Conservation (phyloP, 805 yeast species). For the Starmerella vitae region DNA sequence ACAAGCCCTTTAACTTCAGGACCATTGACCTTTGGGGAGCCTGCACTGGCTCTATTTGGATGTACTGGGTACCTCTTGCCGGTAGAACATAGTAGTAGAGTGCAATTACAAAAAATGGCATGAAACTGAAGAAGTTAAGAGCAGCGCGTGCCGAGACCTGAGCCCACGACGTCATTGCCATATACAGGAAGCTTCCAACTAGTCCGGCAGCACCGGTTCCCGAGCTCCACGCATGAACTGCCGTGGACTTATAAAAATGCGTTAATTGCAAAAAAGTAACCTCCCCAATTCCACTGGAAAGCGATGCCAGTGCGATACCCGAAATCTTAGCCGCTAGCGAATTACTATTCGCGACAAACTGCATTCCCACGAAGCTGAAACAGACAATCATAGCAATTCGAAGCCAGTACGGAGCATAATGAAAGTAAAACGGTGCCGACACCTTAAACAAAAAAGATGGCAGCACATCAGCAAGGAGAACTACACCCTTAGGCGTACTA, state of each 20-base stretch:
- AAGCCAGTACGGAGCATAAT: slow-evolving; percentile 42
- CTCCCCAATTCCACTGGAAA: slow-evolving; percentile 84
- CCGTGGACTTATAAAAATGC: slow-evolving; percentile 48
- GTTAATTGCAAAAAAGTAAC: slow-evolving; percentile 77
- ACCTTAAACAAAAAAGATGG: slow-evolving; percentile 68
- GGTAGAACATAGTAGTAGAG: slow-evolving; percentile 27
- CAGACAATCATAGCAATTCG: slow-evolving; percentile 44
- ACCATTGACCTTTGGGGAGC: slow-evolving; percentile 15
- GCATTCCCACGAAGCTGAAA: slow-evolving; percentile 63
- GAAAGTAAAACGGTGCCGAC: slow-evolving; percentile 67
- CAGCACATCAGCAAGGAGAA: slow-evolving; percentile 69
- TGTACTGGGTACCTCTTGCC: slow-evolving; percentile 8
- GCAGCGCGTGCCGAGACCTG: slow-evolving; percentile 41
- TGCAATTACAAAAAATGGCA: slow-evolving; percentile 26
- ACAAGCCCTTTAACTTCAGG: slow-evolving; percentile 22
- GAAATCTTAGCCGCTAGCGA: slow-evolving; percentile 34
- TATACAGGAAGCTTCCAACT: slow-evolving; percentile 54
- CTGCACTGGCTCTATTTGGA: not conserved
- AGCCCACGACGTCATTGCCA: slow-evolving; percentile 59
- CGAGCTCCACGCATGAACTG: slow-evolving; percentile 76
- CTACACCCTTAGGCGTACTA: slow-evolving; percentile 68
- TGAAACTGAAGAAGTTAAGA: slow-evolving; percentile 41
- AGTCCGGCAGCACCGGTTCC: slow-evolving; percentile 97
- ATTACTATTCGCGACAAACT: slow-evolving; percentile 39
- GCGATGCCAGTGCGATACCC: slow-evolving; percentile 69